Evolutionary conservation across 345 rosid genomes (phyloP), one percentile per base, ranked within the genome.

Genomic region (Rhizophora mangle): DNA sequence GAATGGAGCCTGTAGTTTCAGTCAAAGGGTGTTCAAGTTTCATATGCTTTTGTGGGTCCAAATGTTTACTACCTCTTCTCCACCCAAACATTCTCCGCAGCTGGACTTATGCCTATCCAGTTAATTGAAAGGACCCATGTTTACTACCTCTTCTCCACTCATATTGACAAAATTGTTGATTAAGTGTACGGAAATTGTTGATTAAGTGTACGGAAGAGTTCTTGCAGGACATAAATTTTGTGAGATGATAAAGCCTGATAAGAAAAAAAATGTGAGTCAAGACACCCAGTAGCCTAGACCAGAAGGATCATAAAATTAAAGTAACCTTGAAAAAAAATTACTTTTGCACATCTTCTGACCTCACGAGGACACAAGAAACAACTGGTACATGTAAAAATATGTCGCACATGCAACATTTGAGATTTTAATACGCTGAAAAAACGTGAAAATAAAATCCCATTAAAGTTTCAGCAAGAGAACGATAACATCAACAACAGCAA

Each of bases 41-140:
- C 87, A 0, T 56, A 74, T 77, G 96, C 99, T 43, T 88, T 96
- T 32, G 85, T 85, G 73, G 97, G 99, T 74, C 98, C 99, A 34
- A 94, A 90, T 74, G 99, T 24, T 24, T 24, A 24, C 24, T 24
- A 24, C 24, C 24, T 24, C 24, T 24, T 24, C 24, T 24, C 24
- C 24, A 24, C 24, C 37, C 18, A 34, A 30, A 22, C 34, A 36
- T 26, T 49, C 21, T 36, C 20, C 7, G 53, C n/a, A 32, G 39
- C 49, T 49, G 53, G 60, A 43, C 60, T 20, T 11, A 20, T 20
- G 13, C 58, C 32, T 53, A 30, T n/a, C 49, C 49, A 67, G 39
- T 29, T 57, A 20, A 13, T 15, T 20, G 4, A 26, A 56, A 43
- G 18, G 56, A 20, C 21, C 51, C 16, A 69, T 8, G n/a, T 18